Evolutionary conservation across 2,329 filamentous ascomycete species (phyloP), one percentile per base, ranked within the genome.

Genomic region (Pseudogymnoascus sp.): DNA sequence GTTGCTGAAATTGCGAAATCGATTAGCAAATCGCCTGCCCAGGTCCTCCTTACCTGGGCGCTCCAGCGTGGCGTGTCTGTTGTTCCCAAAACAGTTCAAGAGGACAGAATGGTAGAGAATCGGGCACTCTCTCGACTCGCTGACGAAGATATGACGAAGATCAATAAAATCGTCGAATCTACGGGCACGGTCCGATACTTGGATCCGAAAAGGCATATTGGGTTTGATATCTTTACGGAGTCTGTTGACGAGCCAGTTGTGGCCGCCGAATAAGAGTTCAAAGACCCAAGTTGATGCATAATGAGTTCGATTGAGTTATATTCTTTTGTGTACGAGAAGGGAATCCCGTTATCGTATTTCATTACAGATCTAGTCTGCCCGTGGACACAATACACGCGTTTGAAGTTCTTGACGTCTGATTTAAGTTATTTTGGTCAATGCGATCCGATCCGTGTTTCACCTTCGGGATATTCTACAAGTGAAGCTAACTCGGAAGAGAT

Each of bases 51-150:
- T 6, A 77, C 75, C 1, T 83, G 81, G 81, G 78, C 77, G 0
- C 69, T 80, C 4, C 75, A 76, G 67, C 71, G 80, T 14, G 79
- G 77, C 11, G 79, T 77, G 4, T 71, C 75, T 39, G 78, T 82
- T 5, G 81, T 83, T 39, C 81, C 81, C 0, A 83, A 83, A 73
- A 79, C 76, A 62, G 73, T 75, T 3, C 76, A 78, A 61, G 73
- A 11, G 61, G 67, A 72, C 10, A 34, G 66, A 12, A 61, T 67
- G 36, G 26, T 16, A 10, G 60, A 64, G 39, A 45, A 45, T 12
- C 18, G 40, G 21, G 40, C 16, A 18, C 10, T 45, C 4, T 21
- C 10, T 12, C 40, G 10, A 16, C 40, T 45, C 12, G 1, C 40
- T 12, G 40, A 45, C 40, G 18, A 45, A 12, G 40, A 47, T 10